Base-by-base conservation (phyloP, 2,329 filamentous ascomycete genomes). In the Fusarium zealandicum region DNA sequence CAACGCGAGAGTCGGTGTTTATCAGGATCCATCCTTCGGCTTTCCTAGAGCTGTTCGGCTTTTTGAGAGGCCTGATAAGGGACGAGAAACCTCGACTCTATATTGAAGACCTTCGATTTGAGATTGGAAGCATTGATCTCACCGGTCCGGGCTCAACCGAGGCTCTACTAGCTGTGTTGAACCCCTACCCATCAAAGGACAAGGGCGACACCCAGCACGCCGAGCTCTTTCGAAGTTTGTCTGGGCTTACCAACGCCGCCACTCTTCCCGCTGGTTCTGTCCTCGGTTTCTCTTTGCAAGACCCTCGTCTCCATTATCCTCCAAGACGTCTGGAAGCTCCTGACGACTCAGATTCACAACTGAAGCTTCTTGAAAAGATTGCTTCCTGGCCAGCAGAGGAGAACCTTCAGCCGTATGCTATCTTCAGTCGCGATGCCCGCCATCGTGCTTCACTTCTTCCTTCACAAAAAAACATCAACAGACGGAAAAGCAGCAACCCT, bases 21-120 rank as follows among this genome's bases (percentile, higher is more conserved):
- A 73, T 97, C 44, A 82, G 93, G 48, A 76, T 93, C 2, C 93
- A 98, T 70, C 95, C 95, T 2, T 88, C 92, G 16, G 88, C 89
- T 6, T 93, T 92, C 66, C 74, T 86, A 2, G 83, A 90, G 63
- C 72, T 88, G 0, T 92, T 90, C 78, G 78, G 85, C 17, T 81
- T 88, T 54, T 71, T 92, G 2, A 66, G 86, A 13, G 77, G 78
- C 3, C 72, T 86, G 2, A 77, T 78, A 14, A 88, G 84, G 66
- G 80, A 82, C 57, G 82, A 85, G 61, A 86, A 80, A 32, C 87
- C 87, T 2, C 76, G 78, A 5, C 78, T 90, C 6, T 82, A 81
- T 25, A 76, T 90, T 7, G 86, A 90, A 63, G 89, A 92, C 65
- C 70, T 90, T 28, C 83, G 89, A 0, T 90, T 86, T 54, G 87